phyloP scores from a whole-genome alignment of 768 basidiomycete species.

The Kondoa malvinella region DNA sequence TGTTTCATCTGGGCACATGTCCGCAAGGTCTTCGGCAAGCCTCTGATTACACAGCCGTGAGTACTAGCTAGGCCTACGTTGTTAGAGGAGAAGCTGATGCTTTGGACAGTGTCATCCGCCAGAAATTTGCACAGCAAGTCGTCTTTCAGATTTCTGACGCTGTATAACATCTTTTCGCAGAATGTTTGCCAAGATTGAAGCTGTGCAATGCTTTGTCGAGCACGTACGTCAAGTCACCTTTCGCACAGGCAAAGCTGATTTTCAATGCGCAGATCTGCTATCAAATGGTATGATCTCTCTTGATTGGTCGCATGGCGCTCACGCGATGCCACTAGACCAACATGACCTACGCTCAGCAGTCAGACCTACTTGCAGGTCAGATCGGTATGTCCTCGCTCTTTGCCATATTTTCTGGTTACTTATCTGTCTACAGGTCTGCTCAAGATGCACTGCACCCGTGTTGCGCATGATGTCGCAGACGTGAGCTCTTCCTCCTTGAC shows the following conservation, averaged over 20 bases:
- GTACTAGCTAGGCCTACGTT: background rate
- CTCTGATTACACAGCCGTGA: conserved; percentile 45
- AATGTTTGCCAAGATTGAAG: conserved; percentile 75
- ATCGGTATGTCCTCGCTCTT: conserved; percentile 40
- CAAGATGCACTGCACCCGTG: conserved; percentile 59
- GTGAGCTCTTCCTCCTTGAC: too few relatives aligned
- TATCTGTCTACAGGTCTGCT: conserved; percentile 41
- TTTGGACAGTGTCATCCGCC: conserved; percentile 50
- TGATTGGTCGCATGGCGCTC: background rate
- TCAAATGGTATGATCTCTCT: conserved; percentile 40
- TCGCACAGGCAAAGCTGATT: conserved; percentile 46
- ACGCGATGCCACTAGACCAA: conserved; percentile 2
- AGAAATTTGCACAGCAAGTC: conserved; percentile 48
- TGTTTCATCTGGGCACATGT: conserved; percentile 59
- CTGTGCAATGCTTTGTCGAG: conserved; percentile 71
- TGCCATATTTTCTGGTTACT: background rate
- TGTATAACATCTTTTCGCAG: conserved; percentile 17
- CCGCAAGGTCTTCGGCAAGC: conserved; percentile 81
- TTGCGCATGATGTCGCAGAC: conserved; percentile 59
- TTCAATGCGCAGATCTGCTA: background rate
- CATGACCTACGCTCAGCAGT: conserved; percentile 16
- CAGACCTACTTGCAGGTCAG: conserved; percentile 13
- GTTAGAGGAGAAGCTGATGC: conserved; percentile 41
- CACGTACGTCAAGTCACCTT: conserved; percentile 59
- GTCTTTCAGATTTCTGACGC: background rate